Evolutionary conservation across 805 yeast species (phyloP).

Genomic region (Candida pini): DNA sequence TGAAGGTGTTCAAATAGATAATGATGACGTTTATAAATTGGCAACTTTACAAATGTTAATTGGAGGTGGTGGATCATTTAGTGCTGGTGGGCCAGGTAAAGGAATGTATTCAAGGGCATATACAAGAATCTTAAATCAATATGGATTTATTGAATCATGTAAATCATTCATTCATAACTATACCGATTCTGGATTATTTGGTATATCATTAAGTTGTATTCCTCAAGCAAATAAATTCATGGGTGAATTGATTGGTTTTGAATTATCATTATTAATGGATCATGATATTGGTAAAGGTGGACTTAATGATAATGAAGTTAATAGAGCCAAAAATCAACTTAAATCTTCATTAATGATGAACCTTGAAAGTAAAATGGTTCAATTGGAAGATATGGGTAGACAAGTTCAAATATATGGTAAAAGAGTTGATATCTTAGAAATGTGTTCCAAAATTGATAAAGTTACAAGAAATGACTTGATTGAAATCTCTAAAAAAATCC

Average conservation of each 20-base stretch:
- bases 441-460: constrained; percentile 70
- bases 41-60: constrained; percentile 85
- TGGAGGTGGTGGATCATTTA: constrained; percentile 97
- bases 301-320: constrained; percentile 65
- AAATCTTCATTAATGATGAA: constrained; percentile 87
- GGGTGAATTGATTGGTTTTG: constrained; percentile 72
- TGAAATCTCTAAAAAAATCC: constrained; percentile 66
- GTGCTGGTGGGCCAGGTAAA: constrained; percentile 99
- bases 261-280: constrained; percentile 43
- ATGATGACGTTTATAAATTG: constrained; percentile 83
- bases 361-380: constrained; percentile 88
- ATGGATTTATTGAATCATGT: constrained; percentile 87
- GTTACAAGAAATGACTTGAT: constrained; percentile 65
- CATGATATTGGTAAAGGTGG: constrained; percentile 48
- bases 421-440: constrained; percentile 69
- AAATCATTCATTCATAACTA: constrained; percentile 85
- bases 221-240: constrained; percentile 83
- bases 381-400: constrained; percentile 91
- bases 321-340: constrained; percentile 88
- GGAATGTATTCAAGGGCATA: constrained; percentile 96
- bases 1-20: constrained; percentile 77
- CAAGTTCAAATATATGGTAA: constrained; percentile 83
- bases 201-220: constrained; percentile 76
- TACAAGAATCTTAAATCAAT: constrained; percentile 85
- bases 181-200: constrained; percentile 86